These are phyloP conservation scores for Paraleonurus japonicus DNA, from an alignment of 257 asterid species.

Conservation along the genomic window DNA sequence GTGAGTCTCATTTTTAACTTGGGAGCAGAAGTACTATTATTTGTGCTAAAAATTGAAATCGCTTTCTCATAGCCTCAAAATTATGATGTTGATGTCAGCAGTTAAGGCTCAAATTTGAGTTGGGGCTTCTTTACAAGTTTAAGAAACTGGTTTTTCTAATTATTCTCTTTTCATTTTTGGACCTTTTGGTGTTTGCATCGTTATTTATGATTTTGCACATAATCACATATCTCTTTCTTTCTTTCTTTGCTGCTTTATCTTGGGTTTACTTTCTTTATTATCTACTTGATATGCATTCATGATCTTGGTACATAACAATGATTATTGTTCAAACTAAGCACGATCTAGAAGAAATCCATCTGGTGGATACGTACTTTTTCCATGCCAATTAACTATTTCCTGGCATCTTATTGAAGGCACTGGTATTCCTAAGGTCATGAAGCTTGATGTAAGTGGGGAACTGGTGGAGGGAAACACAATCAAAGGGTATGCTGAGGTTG, in stretches of 20 bases:
- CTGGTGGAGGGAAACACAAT: slow-evolving; percentile 81
- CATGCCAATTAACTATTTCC: slow-evolving; percentile 14
- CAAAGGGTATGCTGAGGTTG: slow-evolving; percentile 75
- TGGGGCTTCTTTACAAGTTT: background rate
- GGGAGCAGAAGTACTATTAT: background rate
- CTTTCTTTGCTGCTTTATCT: background rate
- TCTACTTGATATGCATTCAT: background rate
- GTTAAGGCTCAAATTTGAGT: background rate
- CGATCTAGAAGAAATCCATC: slow-evolving; percentile 7
- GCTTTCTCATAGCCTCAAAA: slow-evolving; percentile 4
- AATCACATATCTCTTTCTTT: background rate
- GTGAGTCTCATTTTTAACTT: background rate
- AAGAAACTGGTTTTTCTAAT: background rate
- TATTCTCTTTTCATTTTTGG: slow-evolving; percentile 7
- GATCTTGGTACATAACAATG: background rate
- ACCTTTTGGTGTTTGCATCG: background rate
- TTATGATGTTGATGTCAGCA: background rate
- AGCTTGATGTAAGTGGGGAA: slow-evolving; percentile 77
- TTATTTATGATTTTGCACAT: background rate
- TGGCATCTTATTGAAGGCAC: slow-evolving; percentile 60
- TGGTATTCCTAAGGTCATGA: slow-evolving; percentile 84
- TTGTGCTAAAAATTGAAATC: background rate
- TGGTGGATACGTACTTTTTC: slow-evolving; percentile 1
- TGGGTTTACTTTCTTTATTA: background rate
- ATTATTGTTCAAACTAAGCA: slow-evolving; percentile 1